Evolutionary conservation across 352 stramenopile genomes (phyloP).

Genomic region (Phytopythium mirpurense): DNA sequence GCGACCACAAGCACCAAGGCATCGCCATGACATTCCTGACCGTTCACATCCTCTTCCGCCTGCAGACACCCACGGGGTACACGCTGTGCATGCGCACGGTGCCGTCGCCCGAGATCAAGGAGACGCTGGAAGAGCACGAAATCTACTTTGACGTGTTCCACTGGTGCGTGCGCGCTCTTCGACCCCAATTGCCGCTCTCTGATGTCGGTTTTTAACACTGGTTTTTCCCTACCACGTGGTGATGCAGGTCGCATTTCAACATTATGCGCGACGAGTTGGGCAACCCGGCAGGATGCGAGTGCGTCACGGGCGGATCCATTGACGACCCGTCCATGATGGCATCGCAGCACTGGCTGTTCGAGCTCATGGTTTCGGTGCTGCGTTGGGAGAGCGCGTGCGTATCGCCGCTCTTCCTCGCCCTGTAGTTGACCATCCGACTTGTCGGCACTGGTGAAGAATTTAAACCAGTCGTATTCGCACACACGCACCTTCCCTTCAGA

Average conservation of each 20-base stretch:
- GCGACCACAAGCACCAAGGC: constrained; percentile 40
- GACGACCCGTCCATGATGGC: constrained; percentile 40
- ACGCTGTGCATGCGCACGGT: constrained; percentile 59
- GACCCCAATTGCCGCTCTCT: not conserved
- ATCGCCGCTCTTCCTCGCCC: constrained; percentile 39
- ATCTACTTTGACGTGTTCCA: constrained; percentile 62
- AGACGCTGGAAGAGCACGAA: constrained; percentile 36
- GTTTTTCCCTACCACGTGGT: not conserved
- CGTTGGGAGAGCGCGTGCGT: constrained; percentile 52
- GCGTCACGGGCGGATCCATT: constrained; percentile 50
- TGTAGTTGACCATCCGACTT: not conserved
- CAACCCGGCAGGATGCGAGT: constrained; percentile 32
- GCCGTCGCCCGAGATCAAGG: constrained; percentile 37
- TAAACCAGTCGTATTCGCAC: no score
- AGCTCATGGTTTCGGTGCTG: constrained; percentile 58
- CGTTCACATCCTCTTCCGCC: constrained; percentile 51
- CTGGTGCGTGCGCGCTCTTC: constrained; percentile 41
- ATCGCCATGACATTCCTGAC: constrained; percentile 51
- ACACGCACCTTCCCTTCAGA: no score
- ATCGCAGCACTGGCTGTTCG: constrained; percentile 58
- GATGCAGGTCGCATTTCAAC: constrained; percentile 47
- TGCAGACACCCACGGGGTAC: constrained; percentile 52
- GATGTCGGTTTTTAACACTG: not conserved
- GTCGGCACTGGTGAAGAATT: not conserved
- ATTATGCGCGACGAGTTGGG: constrained; percentile 35